Percentiles rank a stretch among this genome's conserved stretches.
These are phyloP conservation scores for Chaetomium globosum DNA, from an alignment of 2,329 filamentous ascomycete genomes.

Conservation along the genomic window DNA sequence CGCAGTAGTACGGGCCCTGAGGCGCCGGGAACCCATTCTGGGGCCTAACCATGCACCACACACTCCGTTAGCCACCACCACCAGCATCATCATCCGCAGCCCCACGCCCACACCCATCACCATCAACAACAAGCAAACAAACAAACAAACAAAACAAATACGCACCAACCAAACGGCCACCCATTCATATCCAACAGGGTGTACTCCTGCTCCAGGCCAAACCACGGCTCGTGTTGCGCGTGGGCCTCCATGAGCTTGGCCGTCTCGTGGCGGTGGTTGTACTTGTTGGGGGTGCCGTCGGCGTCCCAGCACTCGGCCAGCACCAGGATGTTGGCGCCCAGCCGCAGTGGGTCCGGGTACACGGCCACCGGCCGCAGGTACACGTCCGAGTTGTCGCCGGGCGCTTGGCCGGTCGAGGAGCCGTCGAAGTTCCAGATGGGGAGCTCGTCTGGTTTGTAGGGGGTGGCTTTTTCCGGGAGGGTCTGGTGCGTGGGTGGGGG, in stretches of 20 bases:
- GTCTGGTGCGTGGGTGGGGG: constrained; percentile 50
- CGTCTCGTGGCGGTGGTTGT: constrained; percentile 94
- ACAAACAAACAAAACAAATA: not conserved
- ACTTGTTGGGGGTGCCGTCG: constrained; percentile 90
- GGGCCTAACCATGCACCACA: constrained; percentile 18
- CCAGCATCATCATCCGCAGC: no score
- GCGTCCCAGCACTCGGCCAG: constrained; percentile 78
- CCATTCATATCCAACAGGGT: constrained; percentile 83
- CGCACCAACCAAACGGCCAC: constrained; percentile 88
- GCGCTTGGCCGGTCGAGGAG: constrained; percentile 88
- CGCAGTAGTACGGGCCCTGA: constrained; percentile 96
- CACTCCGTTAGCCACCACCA: not conserved
- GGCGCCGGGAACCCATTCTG: constrained; percentile 63
- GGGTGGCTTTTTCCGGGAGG: constrained; percentile 49
- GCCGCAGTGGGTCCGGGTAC: constrained; percentile 57
- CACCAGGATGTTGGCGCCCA: constrained; percentile 63
- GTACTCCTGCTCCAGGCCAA: constrained; percentile 92
- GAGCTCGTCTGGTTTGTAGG: constrained; percentile 56
- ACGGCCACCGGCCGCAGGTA: constrained; percentile 82
- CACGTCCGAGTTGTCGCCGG: constrained; percentile 95
- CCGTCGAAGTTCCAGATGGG: constrained; percentile 56
- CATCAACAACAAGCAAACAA: not conserved
- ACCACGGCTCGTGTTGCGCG: constrained; percentile 85
- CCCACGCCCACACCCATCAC: not conserved
- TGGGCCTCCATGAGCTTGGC: constrained; percentile 87